A percentile compares a stretch with the other conserved stretches of the same genome.
Evolutionary conservation across 345 rosid genomes (phyloP).

Genomic region (Clarkia xantiana): DNA sequence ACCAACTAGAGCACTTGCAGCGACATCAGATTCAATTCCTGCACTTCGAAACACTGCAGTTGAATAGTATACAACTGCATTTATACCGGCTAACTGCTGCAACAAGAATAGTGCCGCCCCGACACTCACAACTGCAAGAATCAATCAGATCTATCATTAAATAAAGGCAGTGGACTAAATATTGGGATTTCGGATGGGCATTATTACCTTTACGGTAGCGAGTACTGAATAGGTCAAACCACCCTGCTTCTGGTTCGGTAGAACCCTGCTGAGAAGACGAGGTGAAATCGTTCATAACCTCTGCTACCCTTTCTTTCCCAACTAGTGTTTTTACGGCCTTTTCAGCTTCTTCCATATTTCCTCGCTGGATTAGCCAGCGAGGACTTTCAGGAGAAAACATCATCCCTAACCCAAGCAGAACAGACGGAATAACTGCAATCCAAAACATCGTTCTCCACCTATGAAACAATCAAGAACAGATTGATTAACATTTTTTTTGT

Average conservation of each 20-base stretch:
- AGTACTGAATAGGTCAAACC: slow-evolving; percentile 86
- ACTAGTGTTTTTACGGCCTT: slow-evolving; percentile 61
- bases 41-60: slow-evolving; percentile 90
- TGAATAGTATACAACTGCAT: slow-evolving; percentile 96
- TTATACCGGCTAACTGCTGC: slow-evolving; percentile 98
- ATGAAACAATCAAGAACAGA: slow-evolving; percentile 5
- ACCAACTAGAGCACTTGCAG: slow-evolving; percentile 99
- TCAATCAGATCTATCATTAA: background rate
- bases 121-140: slow-evolving; percentile 94
- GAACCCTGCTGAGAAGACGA: slow-evolving; percentile 50
- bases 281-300: slow-evolving; percentile 63
- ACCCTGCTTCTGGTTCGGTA: slow-evolving; percentile 91
- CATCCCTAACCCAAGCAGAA: slow-evolving; percentile 82
- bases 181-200: background rate
- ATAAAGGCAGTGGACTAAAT: background rate
- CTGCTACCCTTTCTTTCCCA: slow-evolving; percentile 88
- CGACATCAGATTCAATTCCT: slow-evolving; percentile 87
- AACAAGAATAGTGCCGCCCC: slow-evolving; percentile 96
- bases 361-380: slow-evolving; percentile 99
- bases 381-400: slow-evolving; percentile 95
- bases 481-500: background rate
- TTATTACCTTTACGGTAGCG: slow-evolving; percentile 84
- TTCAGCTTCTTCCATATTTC: slow-evolving; percentile 67
- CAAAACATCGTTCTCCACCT: slow-evolving; percentile 99
- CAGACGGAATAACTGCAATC: slow-evolving; percentile 67